Evolutionary conservation across 768 basidiomycete species (phyloP), one percentile per base, ranked within the genome.

Genomic region (Termitomyces sp.): DNA sequence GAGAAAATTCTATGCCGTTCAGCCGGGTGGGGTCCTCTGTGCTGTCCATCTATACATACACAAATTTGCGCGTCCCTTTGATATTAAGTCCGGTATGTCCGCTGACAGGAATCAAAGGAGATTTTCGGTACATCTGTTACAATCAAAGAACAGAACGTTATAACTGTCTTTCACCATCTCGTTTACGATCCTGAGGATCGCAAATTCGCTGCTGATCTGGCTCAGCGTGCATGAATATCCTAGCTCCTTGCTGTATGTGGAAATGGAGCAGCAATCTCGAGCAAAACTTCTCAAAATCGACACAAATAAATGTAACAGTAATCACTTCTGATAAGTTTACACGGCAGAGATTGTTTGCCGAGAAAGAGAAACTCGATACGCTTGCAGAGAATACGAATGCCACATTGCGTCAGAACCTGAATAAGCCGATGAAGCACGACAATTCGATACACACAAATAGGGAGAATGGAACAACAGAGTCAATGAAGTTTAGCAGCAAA

Each of bases 21-120:
- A 2, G 67, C 66, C 6, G n/a, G 76, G 76, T 44, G 74, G 61
- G 80, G 65, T 1, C 76, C 75, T 0, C 65, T 86, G 16, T 72
- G 78, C 0, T 85, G 66, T 73, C 78, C 0, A 71, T 88, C 5
- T 79, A 74, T 62, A 62, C 59, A 34, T 74, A 80, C 39, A 67
- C 76, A 44, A 63, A 66, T 2, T 61, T 86, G 22, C 75, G 75
- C 39, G 62, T 87, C 43, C 74, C n/a, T 66, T 86, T 39, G 84
- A 87, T 63, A 76, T 88, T 20, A 83, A 86, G 61, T 80, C 79
- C 4, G 77, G 73, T 3, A 78, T 79, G 61, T 69, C 73, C 7
- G 71, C 71, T 9, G 66, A 71, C 48, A 75, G 80, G 31, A 70
- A 72, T 36, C 78, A 60, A 65, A 72, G 59, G 72, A 65, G 1